Base-by-base conservation (phyloP, 306 rosid genomes). In the Carpinus fangiana region DNA sequence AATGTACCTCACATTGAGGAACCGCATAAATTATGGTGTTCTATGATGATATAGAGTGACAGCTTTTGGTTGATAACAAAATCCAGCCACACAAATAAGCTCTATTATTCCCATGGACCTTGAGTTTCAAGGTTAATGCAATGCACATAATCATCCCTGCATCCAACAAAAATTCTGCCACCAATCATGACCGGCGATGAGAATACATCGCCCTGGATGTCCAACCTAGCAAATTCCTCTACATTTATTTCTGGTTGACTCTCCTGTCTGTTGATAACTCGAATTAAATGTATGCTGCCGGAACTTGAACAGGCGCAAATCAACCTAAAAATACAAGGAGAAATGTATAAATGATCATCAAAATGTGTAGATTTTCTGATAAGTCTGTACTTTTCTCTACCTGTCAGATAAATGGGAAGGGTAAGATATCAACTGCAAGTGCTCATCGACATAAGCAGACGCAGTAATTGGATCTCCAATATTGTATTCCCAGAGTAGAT, bases 171-270 rank as follows among this genome's bases (percentile, higher is more conserved):
- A 88, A 92, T 85, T 67, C 84, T 81, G 11, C 96, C 96, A 23
- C 94, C 89, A 70, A 94, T 82, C 96, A 92, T 92, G 38, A 92
- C 82, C 45, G 98, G 97, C 2, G 97, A 94, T 65, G 97, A 94
- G 79, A 94, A 94, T 66, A 94, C 82, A 60, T 89, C 93, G 20
- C 93, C 96, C 18, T 74, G 77, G 73, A 94, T 85, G 73, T 86
- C 78, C 53, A 90, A 50, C 77, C 82, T 87, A 31, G 88, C 84
- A 75, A 87, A 87, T 82, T 94, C 96, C 78, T 88, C 84, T 73
- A 90, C 93, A 20, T 81, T 12, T 5, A 60, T 56, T 38, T 67
- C 78, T 16, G 8, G 75, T n/a, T 12, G 73, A 84, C 72, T 59
- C 43, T 28, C 36, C 45, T 76, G 82, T 50, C 77, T 14, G 1